Evolutionary conservation across 106 monocot species (phyloP).

Genomic region (Acorus gramineus): DNA sequence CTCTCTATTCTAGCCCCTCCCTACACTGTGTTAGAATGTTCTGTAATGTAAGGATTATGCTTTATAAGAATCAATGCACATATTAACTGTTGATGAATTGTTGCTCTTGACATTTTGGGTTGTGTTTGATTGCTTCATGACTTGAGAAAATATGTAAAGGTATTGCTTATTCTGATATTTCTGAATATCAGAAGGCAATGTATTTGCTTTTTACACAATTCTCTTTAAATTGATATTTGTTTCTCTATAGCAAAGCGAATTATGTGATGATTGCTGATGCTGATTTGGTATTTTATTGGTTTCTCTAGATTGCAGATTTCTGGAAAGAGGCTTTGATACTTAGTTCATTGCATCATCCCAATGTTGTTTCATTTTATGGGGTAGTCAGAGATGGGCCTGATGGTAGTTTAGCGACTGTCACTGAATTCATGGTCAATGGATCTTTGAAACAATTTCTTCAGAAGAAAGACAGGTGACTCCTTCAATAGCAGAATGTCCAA

Average conservation of each 20-base stretch:
- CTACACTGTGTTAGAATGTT: too few species aligned
- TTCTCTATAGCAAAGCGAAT: not conserved
- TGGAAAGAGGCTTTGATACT: slow-evolving; percentile 83
- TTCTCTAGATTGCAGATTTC: slow-evolving; percentile 77
- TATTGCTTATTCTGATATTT: too few species aligned
- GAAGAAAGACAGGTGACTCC: slow-evolving; percentile 70
- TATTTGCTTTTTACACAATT: too few species aligned
- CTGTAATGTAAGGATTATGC: too few species aligned
- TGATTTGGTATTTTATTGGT: slow-evolving; percentile 2
- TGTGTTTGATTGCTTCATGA: too few species aligned
- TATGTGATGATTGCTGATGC: not conserved
- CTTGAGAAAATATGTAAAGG: too few species aligned
- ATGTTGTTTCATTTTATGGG: slow-evolving; percentile 79
- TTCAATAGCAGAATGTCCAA: not conserved
- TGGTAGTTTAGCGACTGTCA: slow-evolving; percentile 68
- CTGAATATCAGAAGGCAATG: too few species aligned
- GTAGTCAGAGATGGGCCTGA: slow-evolving; percentile 85
- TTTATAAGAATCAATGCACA: too few species aligned
- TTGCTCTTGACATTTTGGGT: too few species aligned
- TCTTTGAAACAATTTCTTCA: slow-evolving; percentile 83
- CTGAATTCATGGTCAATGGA: slow-evolving; percentile 91
- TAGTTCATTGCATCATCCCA: slow-evolving; percentile 80
- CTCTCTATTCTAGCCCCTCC: too few species aligned
- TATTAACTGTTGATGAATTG: too few species aligned
- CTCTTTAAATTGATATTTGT: too few species aligned